Evolutionary conservation across 139 green algal genomes (phyloP), one percentile per base, ranked within the genome.

Genomic region (Haematococcus lacustris): DNA sequence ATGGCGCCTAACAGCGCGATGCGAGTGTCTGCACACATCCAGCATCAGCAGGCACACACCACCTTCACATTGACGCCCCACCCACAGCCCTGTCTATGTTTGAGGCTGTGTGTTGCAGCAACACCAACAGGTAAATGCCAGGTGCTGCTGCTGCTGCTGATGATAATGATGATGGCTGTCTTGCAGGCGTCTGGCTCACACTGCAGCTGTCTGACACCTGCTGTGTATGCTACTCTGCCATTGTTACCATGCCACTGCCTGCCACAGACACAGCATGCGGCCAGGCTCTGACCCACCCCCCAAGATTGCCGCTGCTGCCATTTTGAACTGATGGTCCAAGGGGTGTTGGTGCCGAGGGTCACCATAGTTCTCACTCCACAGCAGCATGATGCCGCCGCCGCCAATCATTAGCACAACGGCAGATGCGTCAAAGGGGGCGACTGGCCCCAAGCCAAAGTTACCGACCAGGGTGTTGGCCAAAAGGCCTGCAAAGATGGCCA

Each of bases 291-390:
- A 40, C 68, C n/a, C 68, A 83, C 70, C 73, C 1, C 50, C 60
- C 3, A 82, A 21, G 66, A 79, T 77, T 32, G 72, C 40, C 3
- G 62, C 76, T 0, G 59, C 33, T 21, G 75, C 71, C n/a, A 69
- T 38, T 34, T 77, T 76, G 68, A 83, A 82, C 50, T 80, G 77
- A 9, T 79, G 61, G 3, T 38, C 53, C 35, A 83, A 51, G n/a
- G 34, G 21, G 13, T 51, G 30, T 7, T 78, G 70, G 32, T 81
- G 65, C 35, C 76, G 74, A 50, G 70, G 51, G 65, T 96, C 88
- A 4, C 94, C 94, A 63, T 91, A 97, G 83, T 98, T 98, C 71
- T 98, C 94, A 7, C 73, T 78, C 95, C 95, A 99, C 2, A 82
- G 91, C n/a, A 74, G 26, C 7, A 76, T 39, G 60, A 99, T 93